Evolutionary conservation across 495 filamentous ascomycete species (phyloP), one percentile per base, ranked within the genome.

Genomic region (Bathelium albidoporum): DNA sequence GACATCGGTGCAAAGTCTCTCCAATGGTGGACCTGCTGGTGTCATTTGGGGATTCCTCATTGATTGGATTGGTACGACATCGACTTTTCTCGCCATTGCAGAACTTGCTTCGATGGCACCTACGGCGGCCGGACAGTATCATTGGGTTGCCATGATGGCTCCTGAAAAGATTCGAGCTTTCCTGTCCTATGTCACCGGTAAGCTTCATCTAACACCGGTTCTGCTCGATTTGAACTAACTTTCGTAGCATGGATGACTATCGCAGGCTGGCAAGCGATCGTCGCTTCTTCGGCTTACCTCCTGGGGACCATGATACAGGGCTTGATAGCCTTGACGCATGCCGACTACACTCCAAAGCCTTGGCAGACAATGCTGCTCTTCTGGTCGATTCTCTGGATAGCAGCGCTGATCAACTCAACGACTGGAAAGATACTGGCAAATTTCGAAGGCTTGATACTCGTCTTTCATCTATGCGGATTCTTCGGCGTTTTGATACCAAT

Each of bases 321-420:
- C 18, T 9, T 67, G 12, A 59, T 65, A 36, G 28, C 59, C 12
- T 34, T 69, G 1, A 62, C 58, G 9, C 60, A 77, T 22, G 53
- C 69, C 0, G 62, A 63, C 24, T 84, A 82, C 63, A 58, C 65
- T 0, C 70, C 73, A 0, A 36, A 76, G 49, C 39, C 65, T 2
- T 81, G 75, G 73, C 79, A 82, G 29, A 72, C 61, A 0, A 81
- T 75, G 5, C 62, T 83, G 12, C 52, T 81, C 5, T 70, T 76
- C 49, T 81, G 77, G 74, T n/a, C n/a, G n/a, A n/a, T n/a, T n/a
- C n/a, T n/a, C n/a, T n/a, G n/a, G n/a, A n/a, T n/a, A n/a, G n/a
- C n/a, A n/a, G n/a, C n/a, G 10, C 9, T 36, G 4, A 16, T 69
- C 53, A 67, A 69, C 58, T 67, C 61, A 3, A 61, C 62, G 59